Base-by-base conservation (phyloP, 768 basidiomycete genomes). In the Suillus brevipes region DNA sequence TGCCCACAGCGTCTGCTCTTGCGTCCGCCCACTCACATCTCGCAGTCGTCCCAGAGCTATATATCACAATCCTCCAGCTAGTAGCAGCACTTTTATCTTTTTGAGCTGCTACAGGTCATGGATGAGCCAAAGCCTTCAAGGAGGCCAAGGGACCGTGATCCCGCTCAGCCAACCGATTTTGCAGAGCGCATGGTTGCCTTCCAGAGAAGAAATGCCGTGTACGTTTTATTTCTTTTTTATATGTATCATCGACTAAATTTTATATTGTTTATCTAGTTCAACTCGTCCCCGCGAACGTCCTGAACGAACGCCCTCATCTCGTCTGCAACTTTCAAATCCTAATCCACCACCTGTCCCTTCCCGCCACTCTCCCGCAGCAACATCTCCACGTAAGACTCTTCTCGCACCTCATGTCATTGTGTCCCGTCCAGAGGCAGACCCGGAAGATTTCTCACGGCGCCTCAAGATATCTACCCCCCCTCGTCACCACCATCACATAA, bases 391-490 rank as follows among this genome's bases (percentile, higher is more conserved):
- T 8, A 80, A 77, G 59, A 72, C 74, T 57, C 78, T 79, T 53
- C 60, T 70, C 66, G 64, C 72, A 50, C 72, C 79, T 52, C 76
- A 78, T 59, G 69, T 77, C 67, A 56, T 78, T 63, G 72, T 79
- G 28, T 78, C 79, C 60, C 78, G 77, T 59, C 64, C 74, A 42
- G 87, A 90, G 60, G 81, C 88, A 8, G 89, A 91, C 74, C 82
- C 85, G 53, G 89, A 88, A 68, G 90, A 91, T 61, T 92, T 92
- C 72, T 87, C 86, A 52, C 87, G 91, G 28, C 79, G 83, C 40
- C 84, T 92, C 70, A 88, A 84, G 74, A 89, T 92, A 23, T 90
- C 90, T 6, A 76, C 83, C 49, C 74, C 85, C 45, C 72, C 84
- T 62, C 78, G 81, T 65, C 66, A 78, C 28, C 72, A 74, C 66